A percentile compares a stretch with the other conserved stretches of the same genome.
phyloP scores from a whole-genome alignment of 2,329 filamentous ascomycete species.

The Cladophialophora immunda region DNA sequence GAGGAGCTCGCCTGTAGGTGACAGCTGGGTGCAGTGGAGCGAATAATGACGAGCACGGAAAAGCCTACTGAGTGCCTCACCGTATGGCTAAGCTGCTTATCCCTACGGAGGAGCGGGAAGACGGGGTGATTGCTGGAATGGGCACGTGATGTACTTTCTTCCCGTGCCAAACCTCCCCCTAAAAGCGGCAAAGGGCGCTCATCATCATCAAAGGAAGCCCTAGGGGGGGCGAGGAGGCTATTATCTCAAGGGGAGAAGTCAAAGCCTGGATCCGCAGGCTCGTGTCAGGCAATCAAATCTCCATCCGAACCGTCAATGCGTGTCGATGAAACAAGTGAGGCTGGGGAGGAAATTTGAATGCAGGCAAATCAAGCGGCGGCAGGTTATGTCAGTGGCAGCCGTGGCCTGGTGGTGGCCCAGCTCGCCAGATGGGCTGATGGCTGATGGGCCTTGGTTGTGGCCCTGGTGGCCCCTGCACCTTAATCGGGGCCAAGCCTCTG shows the following conservation, averaged over 20 bases:
- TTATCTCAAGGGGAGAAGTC: background rate
- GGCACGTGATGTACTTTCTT: background rate
- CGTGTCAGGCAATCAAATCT: slow-evolving; percentile 8
- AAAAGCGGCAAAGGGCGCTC: background rate
- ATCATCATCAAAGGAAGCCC: background rate
- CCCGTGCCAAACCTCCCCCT: background rate
- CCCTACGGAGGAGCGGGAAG: slow-evolving; percentile 7
- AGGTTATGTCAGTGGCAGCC: slow-evolving; percentile 15
- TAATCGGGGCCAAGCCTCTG: slow-evolving; percentile 11
- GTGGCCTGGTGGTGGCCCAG: background rate
- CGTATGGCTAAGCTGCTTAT: background rate
- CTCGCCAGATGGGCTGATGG: background rate
- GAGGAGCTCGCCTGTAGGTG: slow-evolving; percentile 23
- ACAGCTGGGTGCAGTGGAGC: background rate
- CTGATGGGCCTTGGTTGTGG: slow-evolving; percentile 2
- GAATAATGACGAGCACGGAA: slow-evolving; percentile 6
- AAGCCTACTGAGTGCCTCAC: background rate
- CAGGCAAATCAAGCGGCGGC: background rate
- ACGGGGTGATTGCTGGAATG: background rate
- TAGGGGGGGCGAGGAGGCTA: background rate
- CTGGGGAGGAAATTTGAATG: slow-evolving; percentile 19
- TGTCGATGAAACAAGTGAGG: slow-evolving; percentile 30
- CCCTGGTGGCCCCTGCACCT: slow-evolving; percentile 11
- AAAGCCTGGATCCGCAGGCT: background rate
- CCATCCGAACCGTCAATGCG: background rate